A percentile compares a stretch with the other conserved stretches of the same genome.
phyloP scores from a whole-genome alignment of 2,329 filamentous ascomycete species.

The Sporothrix phasma region DNA sequence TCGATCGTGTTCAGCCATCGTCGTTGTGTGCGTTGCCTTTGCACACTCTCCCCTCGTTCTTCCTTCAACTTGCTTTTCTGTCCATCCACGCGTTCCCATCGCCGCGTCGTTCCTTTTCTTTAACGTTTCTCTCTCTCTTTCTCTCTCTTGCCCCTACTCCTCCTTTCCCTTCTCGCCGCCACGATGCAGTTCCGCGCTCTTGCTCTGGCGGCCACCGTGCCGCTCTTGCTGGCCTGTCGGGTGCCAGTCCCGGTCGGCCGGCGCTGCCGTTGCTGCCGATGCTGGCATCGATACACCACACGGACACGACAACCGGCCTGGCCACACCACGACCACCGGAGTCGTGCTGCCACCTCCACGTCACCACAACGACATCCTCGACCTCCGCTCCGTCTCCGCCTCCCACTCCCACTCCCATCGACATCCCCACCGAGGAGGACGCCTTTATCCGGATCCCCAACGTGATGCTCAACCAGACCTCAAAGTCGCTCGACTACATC shows the following conservation, averaged over 20 bases:
- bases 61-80: too few species aligned
- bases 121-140: neutral
- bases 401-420: too few species aligned
- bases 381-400: too few species aligned
- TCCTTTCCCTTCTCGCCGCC: neutral
- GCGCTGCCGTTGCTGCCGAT: neutral
- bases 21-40: too few species aligned
- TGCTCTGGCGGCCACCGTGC: neutral
- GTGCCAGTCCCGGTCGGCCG: neutral
- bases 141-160: neutral
- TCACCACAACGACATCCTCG: too few species aligned
- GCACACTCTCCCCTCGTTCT: too few species aligned
- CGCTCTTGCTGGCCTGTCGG: neutral
- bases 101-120: too few species aligned
- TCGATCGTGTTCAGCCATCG: too few species aligned
- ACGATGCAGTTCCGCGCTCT: neutral
- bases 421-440: neutral
- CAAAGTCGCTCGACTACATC: conserved; percentile 3
- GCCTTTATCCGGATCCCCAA: neutral
- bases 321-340: too few species aligned
- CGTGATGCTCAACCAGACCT: neutral
- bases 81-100: too few species aligned
- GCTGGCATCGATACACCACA: neutral
- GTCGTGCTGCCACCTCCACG: too few species aligned
- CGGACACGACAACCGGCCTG: too few species aligned